These are phyloP conservation scores for Cyathus striatus DNA, from an alignment of 768 basidiomycete species.

Conservation along the genomic window DNA sequence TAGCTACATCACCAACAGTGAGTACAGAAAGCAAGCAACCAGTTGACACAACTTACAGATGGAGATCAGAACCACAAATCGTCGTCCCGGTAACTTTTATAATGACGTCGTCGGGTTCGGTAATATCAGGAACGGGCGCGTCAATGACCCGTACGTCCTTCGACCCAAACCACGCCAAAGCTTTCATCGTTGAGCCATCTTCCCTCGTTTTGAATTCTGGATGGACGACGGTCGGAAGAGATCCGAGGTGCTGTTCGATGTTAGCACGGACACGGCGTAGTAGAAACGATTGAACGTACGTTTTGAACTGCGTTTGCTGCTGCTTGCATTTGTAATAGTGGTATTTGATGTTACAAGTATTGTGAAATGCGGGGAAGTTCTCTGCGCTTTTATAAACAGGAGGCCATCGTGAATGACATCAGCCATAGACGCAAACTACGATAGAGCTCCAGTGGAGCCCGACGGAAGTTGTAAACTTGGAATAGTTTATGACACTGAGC, in stretches of 20 bases:
- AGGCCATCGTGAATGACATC: no score
- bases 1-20: slow-evolving; percentile 26
- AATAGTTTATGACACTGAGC: no score
- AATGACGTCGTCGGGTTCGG: slow-evolving; percentile 72
- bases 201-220: slow-evolving; percentile 41
- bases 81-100: slow-evolving; percentile 73
- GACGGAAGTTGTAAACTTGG: no score
- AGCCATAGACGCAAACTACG: no score
- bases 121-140: slow-evolving; percentile 48
- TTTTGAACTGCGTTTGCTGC: slow-evolving; percentile 21
- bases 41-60: slow-evolving; percentile 29
- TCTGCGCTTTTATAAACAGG: no score
- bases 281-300: slow-evolving; percentile 8
- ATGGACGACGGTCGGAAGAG: slow-evolving; percentile 31
- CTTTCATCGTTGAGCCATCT: slow-evolving; percentile 59
- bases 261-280: neutral
- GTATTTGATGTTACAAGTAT: no score
- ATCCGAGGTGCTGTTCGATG: slow-evolving; percentile 26
- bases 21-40: neutral
- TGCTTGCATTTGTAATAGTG: slow-evolving; percentile 19
- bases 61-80: slow-evolving; percentile 65
- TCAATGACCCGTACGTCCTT: slow-evolving; percentile 38
- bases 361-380: no score
- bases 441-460: no score
- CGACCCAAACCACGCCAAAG: slow-evolving; percentile 63